phyloP scores from a whole-genome alignment of 345 rosid species.

The Carallia pectinifolia region DNA sequence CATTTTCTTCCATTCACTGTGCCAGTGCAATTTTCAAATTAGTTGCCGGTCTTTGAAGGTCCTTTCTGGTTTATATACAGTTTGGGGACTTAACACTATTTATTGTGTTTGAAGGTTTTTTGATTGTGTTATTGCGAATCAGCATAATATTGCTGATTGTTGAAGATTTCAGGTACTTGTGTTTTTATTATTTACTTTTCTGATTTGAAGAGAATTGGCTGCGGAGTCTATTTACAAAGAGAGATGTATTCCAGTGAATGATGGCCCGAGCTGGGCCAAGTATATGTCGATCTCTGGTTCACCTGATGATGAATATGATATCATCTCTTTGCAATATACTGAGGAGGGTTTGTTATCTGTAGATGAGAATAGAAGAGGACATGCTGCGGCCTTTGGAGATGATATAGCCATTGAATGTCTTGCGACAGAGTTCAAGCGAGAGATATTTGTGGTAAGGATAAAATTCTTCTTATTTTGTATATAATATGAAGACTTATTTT shows the following conservation, averaged over 20 bases:
- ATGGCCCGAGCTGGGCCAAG: conserved; percentile 89
- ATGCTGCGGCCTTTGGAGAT: conserved; percentile 97
- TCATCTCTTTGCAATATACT: conserved; percentile 86
- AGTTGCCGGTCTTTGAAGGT: too few relatives aligned
- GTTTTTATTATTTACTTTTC: conserved; percentile 19
- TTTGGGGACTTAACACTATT: too few relatives aligned
- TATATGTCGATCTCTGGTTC: conserved; percentile 95
- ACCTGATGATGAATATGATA: conserved; percentile 81
- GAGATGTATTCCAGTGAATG: conserved; percentile 84
- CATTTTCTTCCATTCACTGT: too few relatives aligned
- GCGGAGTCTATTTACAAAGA: conserved; percentile 93
- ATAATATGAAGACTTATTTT: too few relatives aligned
- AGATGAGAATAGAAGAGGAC: conserved; percentile 82
- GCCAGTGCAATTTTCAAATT: too few relatives aligned
- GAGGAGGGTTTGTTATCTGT: conserved; percentile 92
- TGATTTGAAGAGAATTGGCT: conserved; percentile 71
- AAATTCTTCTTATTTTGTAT: background rate
- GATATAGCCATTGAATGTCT: conserved; percentile 95
- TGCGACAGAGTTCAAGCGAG: conserved; percentile 93
- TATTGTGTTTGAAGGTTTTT: too few relatives aligned
- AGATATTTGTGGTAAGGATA: conserved; percentile 74
- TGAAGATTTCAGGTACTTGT: too few relatives aligned
- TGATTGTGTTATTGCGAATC: too few relatives aligned
- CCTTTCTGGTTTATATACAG: too few relatives aligned
- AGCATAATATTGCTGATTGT: too few relatives aligned